Percentiles rank a stretch among this genome's conserved stretches.
Conservation (phyloP, 305 asterid species). For the Nicotiana rustica region DNA sequence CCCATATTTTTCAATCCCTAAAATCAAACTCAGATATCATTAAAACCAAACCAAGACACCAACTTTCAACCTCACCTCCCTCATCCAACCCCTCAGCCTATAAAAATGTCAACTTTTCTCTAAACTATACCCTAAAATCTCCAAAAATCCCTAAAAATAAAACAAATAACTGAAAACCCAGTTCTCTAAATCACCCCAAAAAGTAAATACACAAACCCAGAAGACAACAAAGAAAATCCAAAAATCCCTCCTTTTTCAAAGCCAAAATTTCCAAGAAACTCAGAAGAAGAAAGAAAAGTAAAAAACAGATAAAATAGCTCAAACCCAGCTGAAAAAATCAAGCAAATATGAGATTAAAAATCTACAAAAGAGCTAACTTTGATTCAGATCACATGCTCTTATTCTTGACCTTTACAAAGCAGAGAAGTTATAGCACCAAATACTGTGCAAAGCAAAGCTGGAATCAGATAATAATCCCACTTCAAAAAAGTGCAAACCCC, state of each 20-base stretch:
- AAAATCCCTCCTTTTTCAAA: neutral
- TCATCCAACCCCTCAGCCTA: slow-evolving; percentile 33
- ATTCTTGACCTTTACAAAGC: slow-evolving; percentile 43
- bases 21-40: slow-evolving; percentile 51
- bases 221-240: neutral
- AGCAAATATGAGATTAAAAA: slow-evolving; percentile 37
- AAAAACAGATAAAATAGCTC: slow-evolving; percentile 37
- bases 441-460: slow-evolving; percentile 35
- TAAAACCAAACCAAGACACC: slow-evolving; percentile 47
- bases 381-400: slow-evolving; percentile 54
- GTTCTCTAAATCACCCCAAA: neutral
- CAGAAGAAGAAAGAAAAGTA: neutral
- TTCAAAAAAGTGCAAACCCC: slow-evolving; percentile 45
- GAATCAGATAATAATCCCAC: slow-evolving; percentile 45
- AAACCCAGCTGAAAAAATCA: slow-evolving; percentile 42
- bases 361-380: slow-evolving; percentile 33
- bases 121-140: slow-evolving; percentile 23
- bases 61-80: slow-evolving; percentile 22
- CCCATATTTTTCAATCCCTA: slow-evolving; percentile 69
- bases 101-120: slow-evolving; percentile 24
- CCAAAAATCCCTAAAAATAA: slow-evolving; percentile 31
- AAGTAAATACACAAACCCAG: neutral
- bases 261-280: neutral
- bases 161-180: neutral
- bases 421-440: slow-evolving; percentile 36